Base-by-base conservation (phyloP, 257 asterid genomes). In the Scutellaria galericulata region DNA sequence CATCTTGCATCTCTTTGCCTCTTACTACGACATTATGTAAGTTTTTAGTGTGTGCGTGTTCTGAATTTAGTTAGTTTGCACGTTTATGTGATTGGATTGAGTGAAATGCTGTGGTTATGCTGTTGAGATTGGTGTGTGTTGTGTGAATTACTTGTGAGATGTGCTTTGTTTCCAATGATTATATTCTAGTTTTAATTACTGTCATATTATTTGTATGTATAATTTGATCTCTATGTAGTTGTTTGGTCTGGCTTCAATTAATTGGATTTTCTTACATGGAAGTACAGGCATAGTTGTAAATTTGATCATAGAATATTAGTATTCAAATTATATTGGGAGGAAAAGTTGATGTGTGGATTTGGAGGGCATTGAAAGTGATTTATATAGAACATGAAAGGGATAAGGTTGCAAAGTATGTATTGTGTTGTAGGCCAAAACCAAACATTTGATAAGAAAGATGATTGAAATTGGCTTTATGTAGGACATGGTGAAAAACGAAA, bases 61-160 rank as follows among this genome's bases (percentile, higher is more conserved):
- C 51, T 42, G 56, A 41, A 22, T 77, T 71, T 64, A 59, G 81
- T 68, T 73, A 66, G 76, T 41, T 45, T 56, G 8, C 75, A 24
- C 55, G 64, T 68, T 24, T 51, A 7, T 65, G 71, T 75, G 78
- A 77, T 77, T 68, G 76, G 66, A 75, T 71, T 47, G 66, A 76
- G 77, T 68, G 59, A 20, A 35, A 7, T 56, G 68, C 45, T 27
- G 60, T 37, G 75, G 60, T 55, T 66, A 44, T 27, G 37, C 70
- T 42, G 44, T 47, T 47, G 59, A 35, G 66, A 72, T 44, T 58
- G 75, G 47, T 69, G 5, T 47, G 46, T 44, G 60, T 64, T 55
- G 24, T 53, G 70, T 45, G 67, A 42, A 10, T 50, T 35, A 13
- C 9, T 37, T 13, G 9, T 12, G 61, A 12, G 68, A 47, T 50